Evolutionary conservation across 257 asterid species (phyloP), one percentile per base, ranked within the genome.

Genomic region (Lantana camara): DNA sequence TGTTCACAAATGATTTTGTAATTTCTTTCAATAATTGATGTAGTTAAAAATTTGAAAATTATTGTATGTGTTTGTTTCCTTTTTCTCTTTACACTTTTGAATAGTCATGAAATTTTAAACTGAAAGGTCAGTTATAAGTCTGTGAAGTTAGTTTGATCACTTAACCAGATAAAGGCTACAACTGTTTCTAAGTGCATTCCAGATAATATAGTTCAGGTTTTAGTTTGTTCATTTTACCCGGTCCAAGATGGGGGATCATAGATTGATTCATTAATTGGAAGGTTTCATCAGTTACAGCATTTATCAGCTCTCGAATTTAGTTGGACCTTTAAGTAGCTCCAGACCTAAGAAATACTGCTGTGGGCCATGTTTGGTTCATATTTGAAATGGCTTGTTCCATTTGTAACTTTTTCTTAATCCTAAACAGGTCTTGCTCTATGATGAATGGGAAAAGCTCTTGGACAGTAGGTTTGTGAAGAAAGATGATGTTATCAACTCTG

Each of bases 391-490:
- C n/a, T n/a, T n/a, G n/a, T n/a, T n/a, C n/a, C n/a, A n/a, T 34
- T 63, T 63, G 21, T 12, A n/a, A 17, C 4, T 9, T 4, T 59
- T 51, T 24, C 46, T 57, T 51, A 46, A 57, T 38, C 72, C 42
- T 66, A 30, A 53, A 32, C 79, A 93, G 97, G 89, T 81, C 54
- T 55, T 75, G 76, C 82, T 90, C 44, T 93, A 84, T 60, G 97
- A 93, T 74, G 99, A 90, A 22, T 81, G 67, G 66, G 88, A 85
- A 66, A 81, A 73, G 57, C 82, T 82, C 71, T 66, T 93, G 82
- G 95, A 78, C 8, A 82, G 84, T 75, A 88, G 89, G 68, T 87
- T 84, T 73, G 73, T 81, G 72, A 90, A 90, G 85, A 79, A 77
- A 66, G 95, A 84, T 21, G 95, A 83, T 51, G 80, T 73, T 27